A percentile compares a stretch with the other conserved stretches of the same genome.
phyloP scores from a whole-genome alignment of 371 early-diverging fungal genomes.

The Lichtheimia ornata region DNA sequence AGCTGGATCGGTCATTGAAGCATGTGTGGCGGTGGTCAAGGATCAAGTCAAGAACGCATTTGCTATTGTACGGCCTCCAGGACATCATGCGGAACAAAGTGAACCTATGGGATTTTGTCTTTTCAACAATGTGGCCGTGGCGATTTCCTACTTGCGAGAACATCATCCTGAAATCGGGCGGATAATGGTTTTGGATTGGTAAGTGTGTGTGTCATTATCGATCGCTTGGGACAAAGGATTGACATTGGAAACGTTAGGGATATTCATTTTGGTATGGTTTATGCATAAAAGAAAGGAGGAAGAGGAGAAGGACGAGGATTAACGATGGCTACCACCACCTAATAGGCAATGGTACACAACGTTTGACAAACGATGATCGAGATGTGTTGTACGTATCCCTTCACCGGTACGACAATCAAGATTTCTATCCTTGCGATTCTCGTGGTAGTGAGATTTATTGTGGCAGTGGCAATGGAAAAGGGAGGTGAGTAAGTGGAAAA shows the following conservation, averaged over 20 bases:
- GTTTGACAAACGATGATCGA: constrained; percentile 74
- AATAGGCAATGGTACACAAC: constrained; percentile 80
- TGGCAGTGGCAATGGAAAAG: constrained; percentile 67
- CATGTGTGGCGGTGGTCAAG: constrained; percentile 67
- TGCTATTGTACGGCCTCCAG: constrained; percentile 87
- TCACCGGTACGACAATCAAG: constrained; percentile 79
- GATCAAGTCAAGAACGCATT: constrained; percentile 77
- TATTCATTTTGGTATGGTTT: constrained; percentile 75
- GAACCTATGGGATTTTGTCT: constrained; percentile 85
- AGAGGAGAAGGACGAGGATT: not conserved
- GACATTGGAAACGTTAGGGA: constrained; percentile 57
- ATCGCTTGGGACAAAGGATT: not conserved
- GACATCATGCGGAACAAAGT: constrained; percentile 87
- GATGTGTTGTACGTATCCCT: constrained; percentile 83
- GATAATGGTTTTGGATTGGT: constrained; percentile 89
- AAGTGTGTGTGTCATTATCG: constrained; percentile 18
- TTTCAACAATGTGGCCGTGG: constrained; percentile 87
- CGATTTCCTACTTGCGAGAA: constrained; percentile 58
- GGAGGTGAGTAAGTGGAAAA: constrained; percentile 43
- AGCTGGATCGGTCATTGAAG: constrained; percentile 76
- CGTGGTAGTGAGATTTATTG: constrained; percentile 58
- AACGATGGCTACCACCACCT: too few species aligned
- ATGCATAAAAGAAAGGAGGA: not conserved
- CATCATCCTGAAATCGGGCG: constrained; percentile 38
- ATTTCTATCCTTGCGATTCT: constrained; percentile 74